Conservation (phyloP, 805 yeast species). For the Myxozyma kluyveri region DNA sequence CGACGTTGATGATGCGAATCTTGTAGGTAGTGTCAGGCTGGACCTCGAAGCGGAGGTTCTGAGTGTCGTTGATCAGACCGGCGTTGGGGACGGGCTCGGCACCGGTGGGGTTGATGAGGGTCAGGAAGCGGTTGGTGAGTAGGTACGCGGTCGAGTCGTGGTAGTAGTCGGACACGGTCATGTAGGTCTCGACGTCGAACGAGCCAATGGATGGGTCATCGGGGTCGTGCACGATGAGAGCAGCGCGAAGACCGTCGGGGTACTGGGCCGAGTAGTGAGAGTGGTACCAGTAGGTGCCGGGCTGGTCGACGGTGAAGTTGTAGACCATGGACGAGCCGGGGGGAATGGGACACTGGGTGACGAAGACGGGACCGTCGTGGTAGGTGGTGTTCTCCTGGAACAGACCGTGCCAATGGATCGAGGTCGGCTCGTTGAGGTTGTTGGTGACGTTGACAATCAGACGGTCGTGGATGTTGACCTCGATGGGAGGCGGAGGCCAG, state of each 20-base stretch:
- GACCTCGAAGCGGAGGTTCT: constrained; percentile 71
- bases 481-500: constrained; percentile 80
- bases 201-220: constrained; percentile 57
- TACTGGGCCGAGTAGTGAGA: constrained; percentile 88
- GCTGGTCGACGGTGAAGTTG: constrained; percentile 86
- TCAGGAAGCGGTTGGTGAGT: constrained; percentile 55
- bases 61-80: constrained; percentile 76
- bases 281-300: constrained; percentile 96
- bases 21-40: constrained; percentile 83
- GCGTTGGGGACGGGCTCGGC: constrained; percentile 95
- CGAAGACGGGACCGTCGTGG: constrained; percentile 89
- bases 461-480: constrained; percentile 76
- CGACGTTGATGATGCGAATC: constrained; percentile 75
- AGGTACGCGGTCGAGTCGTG: constrained; percentile 58
- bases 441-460: constrained; percentile 71
- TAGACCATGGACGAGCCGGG: constrained; percentile 71
- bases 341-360: constrained; percentile 90
- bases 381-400: constrained; percentile 71
- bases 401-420: constrained; percentile 92
- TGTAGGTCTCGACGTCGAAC: constrained; percentile 73
- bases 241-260: constrained; percentile 72
- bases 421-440: constrained; percentile 64
- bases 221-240: constrained; percentile 69
- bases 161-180: constrained; percentile 85
- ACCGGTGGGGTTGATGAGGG: constrained; percentile 86